Base-by-base conservation (phyloP, 2,329 filamentous ascomycete species). In the Pseudocercospora vitis region DNA sequence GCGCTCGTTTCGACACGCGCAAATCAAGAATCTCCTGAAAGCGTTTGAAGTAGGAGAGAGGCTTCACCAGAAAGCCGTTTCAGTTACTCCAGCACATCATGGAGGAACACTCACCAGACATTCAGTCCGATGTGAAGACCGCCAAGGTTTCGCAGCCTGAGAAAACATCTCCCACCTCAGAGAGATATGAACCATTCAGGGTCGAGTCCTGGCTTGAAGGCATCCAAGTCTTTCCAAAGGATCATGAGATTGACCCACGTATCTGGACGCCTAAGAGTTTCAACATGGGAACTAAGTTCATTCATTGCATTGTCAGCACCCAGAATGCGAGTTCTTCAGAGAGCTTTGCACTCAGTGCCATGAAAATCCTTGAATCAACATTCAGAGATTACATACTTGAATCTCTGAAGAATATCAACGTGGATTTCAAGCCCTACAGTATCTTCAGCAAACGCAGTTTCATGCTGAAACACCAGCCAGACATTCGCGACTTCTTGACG, bases 401-500 rank as follows among this genome's bases (percentile, higher is more conserved):
- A n/a, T n/a, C n/a, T 2, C 21, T 45, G 35, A 3, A 21, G 11
- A 14, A 39, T 9, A 39, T 39, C 14, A 18, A 11, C 2, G 35
- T 18, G 18, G 35, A 18, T 2, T 19, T 14, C 16, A 21, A 26
- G 12, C 40, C 40, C n/a, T 45, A n/a, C 21, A 12, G 12, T 5
- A 42, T 12, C 21, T 26, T 45, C 40, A 23, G 24, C 24, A 48
- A 48, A n/a, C 11, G 9, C 23, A 53, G 32, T 4, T 48, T 53
- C 26, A 19, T 47, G 19, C 12, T 53, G 32, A 42, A 53, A 31
- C 31, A 32, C 3, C 26, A 32, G 9, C 24, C 29, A 12, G 3
- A 3, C 9, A 16, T 23, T 39, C 14, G 29, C 14, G 23, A 47
- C 11, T 14, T 18, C 21, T 18, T 39, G 14, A 18, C 4, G 35